A percentile compares a stretch with the other conserved stretches of the same genome.
These are phyloP conservation scores for Colletotrichum tropicicola DNA, from an alignment of 2,329 filamentous ascomycete species.

Conservation along the genomic window DNA sequence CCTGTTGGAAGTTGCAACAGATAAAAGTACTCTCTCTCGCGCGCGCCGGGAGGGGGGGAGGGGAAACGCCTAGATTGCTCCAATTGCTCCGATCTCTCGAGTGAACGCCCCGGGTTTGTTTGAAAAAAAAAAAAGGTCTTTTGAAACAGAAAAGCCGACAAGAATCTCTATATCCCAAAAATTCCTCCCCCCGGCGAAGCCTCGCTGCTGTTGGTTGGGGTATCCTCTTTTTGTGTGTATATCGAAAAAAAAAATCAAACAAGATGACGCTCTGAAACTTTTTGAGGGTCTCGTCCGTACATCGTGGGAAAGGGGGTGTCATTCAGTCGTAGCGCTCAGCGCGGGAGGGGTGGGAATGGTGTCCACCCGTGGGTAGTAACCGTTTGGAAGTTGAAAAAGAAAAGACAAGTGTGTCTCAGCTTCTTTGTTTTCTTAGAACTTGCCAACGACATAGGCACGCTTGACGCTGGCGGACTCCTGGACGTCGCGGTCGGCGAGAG, in stretches of 20 bases:
- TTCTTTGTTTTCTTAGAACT: conserved; percentile 16
- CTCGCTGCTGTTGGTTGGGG: conserved; percentile 10
- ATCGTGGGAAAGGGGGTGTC: conserved; percentile 5
- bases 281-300: background rate
- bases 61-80: conserved; percentile 24
- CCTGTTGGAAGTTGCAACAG: background rate
- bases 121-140: background rate
- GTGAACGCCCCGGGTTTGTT: background rate
- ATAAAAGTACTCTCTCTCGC: background rate
- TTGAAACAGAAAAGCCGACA: background rate
- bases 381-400: background rate
- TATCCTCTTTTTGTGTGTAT: conserved; percentile 14
- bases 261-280: conserved; percentile 6
- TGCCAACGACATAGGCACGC: conserved; percentile 45
- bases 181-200: background rate
- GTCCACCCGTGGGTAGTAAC: background rate
- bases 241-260: background rate
- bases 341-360: background rate
- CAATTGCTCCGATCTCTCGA: conserved; percentile 13
- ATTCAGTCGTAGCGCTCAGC: conserved; percentile 29
- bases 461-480: conserved; percentile 34
- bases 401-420: background rate
- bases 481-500: conserved; percentile 27
- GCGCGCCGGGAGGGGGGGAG: background rate
- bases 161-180: conserved; percentile 7